Evolutionary conservation across 306 rosid species (phyloP).

Genomic region (Vigna hirtella): DNA sequence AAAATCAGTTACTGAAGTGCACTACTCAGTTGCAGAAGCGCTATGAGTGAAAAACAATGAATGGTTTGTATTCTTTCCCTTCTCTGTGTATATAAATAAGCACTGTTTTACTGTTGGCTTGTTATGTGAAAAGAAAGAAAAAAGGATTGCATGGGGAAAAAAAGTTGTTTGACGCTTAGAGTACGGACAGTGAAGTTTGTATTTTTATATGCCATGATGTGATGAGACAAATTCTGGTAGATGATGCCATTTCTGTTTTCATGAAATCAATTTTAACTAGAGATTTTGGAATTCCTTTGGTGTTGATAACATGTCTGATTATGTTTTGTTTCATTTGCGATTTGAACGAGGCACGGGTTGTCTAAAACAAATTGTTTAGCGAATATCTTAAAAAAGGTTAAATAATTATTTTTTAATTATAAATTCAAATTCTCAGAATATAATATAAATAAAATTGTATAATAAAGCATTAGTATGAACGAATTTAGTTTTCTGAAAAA

Average conservation of each 20-base stretch:
- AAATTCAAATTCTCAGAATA: no score
- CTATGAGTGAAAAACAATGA: constrained; percentile 43
- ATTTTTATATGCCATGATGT: constrained; percentile 23
- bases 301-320: not conserved
- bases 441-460: no score
- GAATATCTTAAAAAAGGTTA: no score
- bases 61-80: constrained; percentile 1
- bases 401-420: no score
- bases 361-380: not conserved
- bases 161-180: constrained; percentile 19
- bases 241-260: not conserved
- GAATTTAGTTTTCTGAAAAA: no score
- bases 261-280: not conserved
- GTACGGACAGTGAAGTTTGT: not conserved
- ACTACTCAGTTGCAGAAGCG: constrained; percentile 78
- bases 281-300: not conserved
- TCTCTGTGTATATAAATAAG: constrained; percentile 63
- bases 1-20: constrained; percentile 66
- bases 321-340: not conserved
- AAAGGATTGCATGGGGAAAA: constrained; percentile 7
- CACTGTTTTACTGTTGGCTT: constrained; percentile 21
- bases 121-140: not conserved
- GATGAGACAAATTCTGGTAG: constrained; percentile 15
- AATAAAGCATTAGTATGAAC: no score
- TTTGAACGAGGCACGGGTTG: no score